Conservation (phyloP, 768 basidiomycete species). For the Serpula lacrymans region DNA sequence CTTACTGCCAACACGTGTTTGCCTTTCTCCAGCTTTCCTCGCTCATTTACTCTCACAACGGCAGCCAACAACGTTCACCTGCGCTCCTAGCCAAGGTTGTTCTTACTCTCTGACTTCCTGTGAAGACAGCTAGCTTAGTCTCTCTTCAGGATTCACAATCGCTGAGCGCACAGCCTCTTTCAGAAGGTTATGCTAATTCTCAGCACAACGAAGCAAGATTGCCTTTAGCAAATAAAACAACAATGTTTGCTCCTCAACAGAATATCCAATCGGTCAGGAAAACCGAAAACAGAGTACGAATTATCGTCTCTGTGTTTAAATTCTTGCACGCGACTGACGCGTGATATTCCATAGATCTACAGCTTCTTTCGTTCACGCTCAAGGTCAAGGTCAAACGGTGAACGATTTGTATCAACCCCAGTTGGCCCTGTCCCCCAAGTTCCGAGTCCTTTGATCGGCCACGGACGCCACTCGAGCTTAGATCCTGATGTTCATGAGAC, state of each 20-base stretch:
- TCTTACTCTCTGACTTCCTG: too few relatives aligned
- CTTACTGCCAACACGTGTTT: constrained; percentile 45
- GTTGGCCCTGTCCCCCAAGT: constrained; percentile 10
- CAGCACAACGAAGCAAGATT: too few relatives aligned
- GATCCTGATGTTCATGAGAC: constrained; percentile 4
- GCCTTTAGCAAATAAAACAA: too few relatives aligned
- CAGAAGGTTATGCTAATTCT: constrained; percentile 28
- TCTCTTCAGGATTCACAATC: too few relatives aligned
- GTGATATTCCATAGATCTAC: constrained; percentile 44
- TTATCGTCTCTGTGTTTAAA: constrained; percentile 3
- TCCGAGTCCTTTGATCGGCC: constrained; percentile 7
- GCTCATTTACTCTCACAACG: constrained; percentile 40
- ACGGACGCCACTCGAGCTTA: constrained; percentile 11
- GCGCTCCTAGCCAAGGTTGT: too few relatives aligned
- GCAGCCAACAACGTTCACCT: too few relatives aligned
- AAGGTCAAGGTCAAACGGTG: constrained; percentile 19
- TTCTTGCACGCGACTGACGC: constrained; percentile 1
- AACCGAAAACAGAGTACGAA: constrained; percentile 47
- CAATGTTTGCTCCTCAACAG: constrained; percentile 25
- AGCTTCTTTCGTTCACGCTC: constrained; percentile 65
- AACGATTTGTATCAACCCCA: constrained; percentile 12
- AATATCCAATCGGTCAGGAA: constrained; percentile 38
- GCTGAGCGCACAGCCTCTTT: too few relatives aligned
- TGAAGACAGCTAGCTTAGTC: too few relatives aligned
- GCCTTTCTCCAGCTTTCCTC: constrained; percentile 34